Evolutionary conservation across 2,329 filamentous ascomycete genomes (phyloP), one percentile per base, ranked within the genome.

Genomic region (Septoria petroselini): DNA sequence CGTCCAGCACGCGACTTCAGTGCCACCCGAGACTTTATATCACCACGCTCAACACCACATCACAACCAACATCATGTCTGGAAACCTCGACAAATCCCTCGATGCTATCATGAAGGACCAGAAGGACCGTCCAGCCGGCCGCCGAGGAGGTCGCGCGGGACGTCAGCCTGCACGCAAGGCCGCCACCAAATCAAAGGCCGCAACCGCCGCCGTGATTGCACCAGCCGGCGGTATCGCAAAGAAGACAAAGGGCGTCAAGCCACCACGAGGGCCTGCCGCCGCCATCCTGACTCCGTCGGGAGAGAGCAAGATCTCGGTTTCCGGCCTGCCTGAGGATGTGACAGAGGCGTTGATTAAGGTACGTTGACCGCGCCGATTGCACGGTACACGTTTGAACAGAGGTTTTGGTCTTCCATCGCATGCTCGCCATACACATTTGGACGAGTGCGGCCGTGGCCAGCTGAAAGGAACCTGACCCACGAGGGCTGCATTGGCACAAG

Each of bases 291-390:
- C 27, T 33, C 71, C 74, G 54, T 76, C 76, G 65, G 83, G 82
- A 66, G 89, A 94, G 62, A 94, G 89, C 80, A 97, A 96, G 77
- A 91, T 97, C 75, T 88, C 95, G 73, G 91, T 98, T 75, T 95
- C 89, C 85, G 94, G 94, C 78, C 81, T 98, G 89, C 93, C 93
- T 71, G 84, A 85, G 78, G 93, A 98, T 83, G 90, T 98, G 73
- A 88, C 84, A 76, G 91, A 97, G 81, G 78, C 77, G 77, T 88
- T 94, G 84, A 94, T 98, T 78, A 97, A 98, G 93, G 93, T 98
- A 98, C 94, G 93, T 98, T 90, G 86, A 90, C 84, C 79, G 82
- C 86, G 85, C 50, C 55, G 63, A 70, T 67, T 69, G 64, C 68
- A 63, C 70, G 70, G 70, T 62, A 57, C 50, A 58, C 55, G 61